These are phyloP conservation scores for Gynandropsis gynandra DNA, from an alignment of 345 rosid species.

Conservation along the genomic window DNA sequence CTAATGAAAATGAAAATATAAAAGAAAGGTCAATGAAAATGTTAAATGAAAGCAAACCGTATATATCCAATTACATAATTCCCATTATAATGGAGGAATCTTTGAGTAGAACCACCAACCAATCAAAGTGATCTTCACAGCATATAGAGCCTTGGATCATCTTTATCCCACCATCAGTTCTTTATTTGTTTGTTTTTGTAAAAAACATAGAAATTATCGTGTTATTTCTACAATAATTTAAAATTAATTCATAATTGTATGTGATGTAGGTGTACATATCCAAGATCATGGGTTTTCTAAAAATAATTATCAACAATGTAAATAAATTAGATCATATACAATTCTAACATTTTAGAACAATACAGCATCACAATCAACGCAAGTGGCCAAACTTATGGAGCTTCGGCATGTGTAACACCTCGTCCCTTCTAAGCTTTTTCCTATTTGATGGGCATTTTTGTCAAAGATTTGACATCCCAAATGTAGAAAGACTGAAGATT, in stretches of 20 bases:
- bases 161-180: constrained; percentile 41
- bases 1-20: too few species aligned
- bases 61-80: too few species aligned
- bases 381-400: constrained; percentile 48
- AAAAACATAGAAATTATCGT: neutral
- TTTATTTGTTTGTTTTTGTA: too few species aligned
- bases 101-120: constrained; percentile 36
- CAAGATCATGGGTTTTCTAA: neutral
- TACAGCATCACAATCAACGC: constrained; percentile 49
- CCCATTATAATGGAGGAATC: too few species aligned
- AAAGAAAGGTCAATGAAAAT: too few species aligned
- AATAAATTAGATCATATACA: too few species aligned
- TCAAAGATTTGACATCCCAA: neutral
- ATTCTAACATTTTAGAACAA: constrained; percentile 20
- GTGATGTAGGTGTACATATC: too few species aligned
- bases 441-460: constrained; percentile 29
- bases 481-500: neutral
- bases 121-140: constrained; percentile 68
- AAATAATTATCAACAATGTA: neutral
- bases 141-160: constrained; percentile 55
- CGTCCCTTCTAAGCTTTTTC: constrained; percentile 36
- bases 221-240: neutral
- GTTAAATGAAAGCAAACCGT: too few species aligned
- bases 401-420: constrained; percentile 47
- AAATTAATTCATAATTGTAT: too few species aligned